These are phyloP conservation scores for Talaromyces liani DNA, from an alignment of 495 filamentous ascomycete species.

Conservation along the genomic window DNA sequence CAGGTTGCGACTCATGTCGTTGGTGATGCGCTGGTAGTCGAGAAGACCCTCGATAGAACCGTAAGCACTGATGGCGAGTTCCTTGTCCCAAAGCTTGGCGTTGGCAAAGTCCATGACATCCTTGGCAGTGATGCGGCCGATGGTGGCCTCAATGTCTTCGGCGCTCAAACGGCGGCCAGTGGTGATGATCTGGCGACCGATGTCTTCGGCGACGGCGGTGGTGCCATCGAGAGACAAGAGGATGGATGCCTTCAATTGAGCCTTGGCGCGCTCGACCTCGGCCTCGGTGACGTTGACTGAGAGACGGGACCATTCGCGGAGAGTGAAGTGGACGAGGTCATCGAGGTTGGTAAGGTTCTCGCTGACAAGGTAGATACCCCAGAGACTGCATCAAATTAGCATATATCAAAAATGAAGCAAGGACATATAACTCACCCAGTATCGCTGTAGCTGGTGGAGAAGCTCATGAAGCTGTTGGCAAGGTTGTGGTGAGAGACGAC, in stretches of 20 bases:
- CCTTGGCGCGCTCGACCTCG: constrained; percentile 97
- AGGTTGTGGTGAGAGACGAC: constrained; percentile 88
- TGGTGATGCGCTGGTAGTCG: constrained; percentile 83
- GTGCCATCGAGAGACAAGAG: constrained; percentile 96
- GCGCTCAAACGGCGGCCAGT: constrained; percentile 86
- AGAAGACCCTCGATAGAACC: constrained; percentile 85
- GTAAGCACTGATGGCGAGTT: constrained; percentile 86
- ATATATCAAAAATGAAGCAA: background rate
- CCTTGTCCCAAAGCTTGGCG: constrained; percentile 92
- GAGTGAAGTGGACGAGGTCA: constrained; percentile 94
- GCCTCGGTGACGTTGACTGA: constrained; percentile 76
- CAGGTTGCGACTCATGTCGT: constrained; percentile 80
- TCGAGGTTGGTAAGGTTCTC: constrained; percentile 82
- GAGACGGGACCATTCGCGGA: constrained; percentile 95
- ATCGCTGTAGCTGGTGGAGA: constrained; percentile 98
- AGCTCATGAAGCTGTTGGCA: constrained; percentile 99
- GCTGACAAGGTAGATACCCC: constrained; percentile 98
- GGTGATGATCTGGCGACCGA: constrained; percentile 95
- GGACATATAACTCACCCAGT: constrained; percentile 64
- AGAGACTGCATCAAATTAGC: constrained; percentile 56
- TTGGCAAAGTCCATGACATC: constrained; percentile 93
- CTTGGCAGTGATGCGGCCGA: constrained; percentile 85
- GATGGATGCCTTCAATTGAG: constrained; percentile 97
- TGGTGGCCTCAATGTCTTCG: constrained; percentile 87
- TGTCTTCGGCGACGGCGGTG: constrained; percentile 94